phyloP scores from a whole-genome alignment of 2,329 filamentous ascomycete genomes.

The Monosporascus cannonballus region DNA sequence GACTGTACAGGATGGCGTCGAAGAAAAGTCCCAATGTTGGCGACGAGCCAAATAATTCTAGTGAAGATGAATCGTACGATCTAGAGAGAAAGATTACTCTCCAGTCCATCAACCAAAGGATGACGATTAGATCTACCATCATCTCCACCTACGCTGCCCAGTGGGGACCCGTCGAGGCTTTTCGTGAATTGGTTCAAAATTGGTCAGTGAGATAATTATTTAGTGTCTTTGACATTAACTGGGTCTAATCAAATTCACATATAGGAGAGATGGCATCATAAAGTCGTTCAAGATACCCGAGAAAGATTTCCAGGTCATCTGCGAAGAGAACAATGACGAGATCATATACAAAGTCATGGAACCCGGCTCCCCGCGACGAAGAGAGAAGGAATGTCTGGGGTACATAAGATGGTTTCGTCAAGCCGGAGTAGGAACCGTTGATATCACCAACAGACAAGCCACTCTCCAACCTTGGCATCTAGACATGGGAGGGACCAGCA shows the following conservation, averaged over 20 bases:
- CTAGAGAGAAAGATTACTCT: constrained; percentile 2
- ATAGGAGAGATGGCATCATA: constrained; percentile 25
- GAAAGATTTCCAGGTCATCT: constrained; percentile 15
- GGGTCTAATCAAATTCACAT: not conserved
- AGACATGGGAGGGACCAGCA: constrained; percentile 22
- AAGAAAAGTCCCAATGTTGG: too few relatives aligned
- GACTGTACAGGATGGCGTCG: too few relatives aligned
- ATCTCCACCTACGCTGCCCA: constrained; percentile 6
- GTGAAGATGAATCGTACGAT: not conserved
- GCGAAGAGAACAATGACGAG: constrained; percentile 15
- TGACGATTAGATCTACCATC: constrained; percentile 2
- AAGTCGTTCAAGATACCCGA: constrained; percentile 16
- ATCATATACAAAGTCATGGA: constrained; percentile 21
- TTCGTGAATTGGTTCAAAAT: constrained; percentile 28
- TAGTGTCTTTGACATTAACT: too few relatives aligned
- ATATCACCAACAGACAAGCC: constrained; percentile 22
- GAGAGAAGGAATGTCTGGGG: constrained; percentile 18
- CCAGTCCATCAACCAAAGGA: constrained; percentile 3
- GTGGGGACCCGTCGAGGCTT: constrained; percentile 19
- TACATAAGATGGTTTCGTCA: constrained; percentile 23
- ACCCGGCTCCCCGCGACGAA: not conserved
- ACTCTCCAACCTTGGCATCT: constrained; percentile 25
- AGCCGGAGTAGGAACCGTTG: constrained; percentile 19
- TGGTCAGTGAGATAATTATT: constrained; percentile 15
- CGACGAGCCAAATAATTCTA: too few relatives aligned